Base-by-base conservation (phyloP, 768 basidiomycete species). In the Tubosaeta brunneosetosa region DNA sequence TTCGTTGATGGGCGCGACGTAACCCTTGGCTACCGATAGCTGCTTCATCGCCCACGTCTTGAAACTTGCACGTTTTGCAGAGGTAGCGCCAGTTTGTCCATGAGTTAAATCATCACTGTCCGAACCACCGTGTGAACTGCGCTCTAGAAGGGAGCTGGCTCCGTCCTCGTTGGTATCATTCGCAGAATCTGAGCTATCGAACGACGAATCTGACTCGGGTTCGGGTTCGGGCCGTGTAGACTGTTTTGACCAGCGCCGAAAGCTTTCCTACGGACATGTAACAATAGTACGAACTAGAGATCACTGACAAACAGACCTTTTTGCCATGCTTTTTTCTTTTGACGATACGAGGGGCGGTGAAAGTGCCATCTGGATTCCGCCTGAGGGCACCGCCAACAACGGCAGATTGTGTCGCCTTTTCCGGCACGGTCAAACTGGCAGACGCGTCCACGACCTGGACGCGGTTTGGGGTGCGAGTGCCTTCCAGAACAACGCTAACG, bases 31-130 rank as follows among this genome's bases (percentile, higher is more conserved):
- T 4, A 59, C 63, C 47, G 74, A 83, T 47, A 90, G 76, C 64
- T 97, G 93, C 50, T 86, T 80, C 55, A 84, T 64, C 0, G 94
- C 94, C 94, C 94, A 97, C 37, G 84, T 77, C 66, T 97, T 97
- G 79, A 97, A 97, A 7, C 81, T 79, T 4, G 72, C 61, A 27
- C 66, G 82, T 60, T 71, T 76, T 46, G 58, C 66, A 14, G 61
- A 59, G 13, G 56, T 25, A 25, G 65, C 60, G 5, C 66, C 56
- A 14, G 53, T 37, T 19, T 50, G 53, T 38, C n/a, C 42, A 50
- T 59, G 59, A 19, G 57, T 56, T 9, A 56, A 59, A n/a, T 52
- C 56, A 10, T 47, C 50, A 19, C 60, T 56, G 11, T 58, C 61
- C 12, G 55, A 62, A 16, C 57, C 61, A 32, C 46, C 33, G 4